Conservation (phyloP, 805 yeast genomes). For the Candida lessepsii region DNA sequence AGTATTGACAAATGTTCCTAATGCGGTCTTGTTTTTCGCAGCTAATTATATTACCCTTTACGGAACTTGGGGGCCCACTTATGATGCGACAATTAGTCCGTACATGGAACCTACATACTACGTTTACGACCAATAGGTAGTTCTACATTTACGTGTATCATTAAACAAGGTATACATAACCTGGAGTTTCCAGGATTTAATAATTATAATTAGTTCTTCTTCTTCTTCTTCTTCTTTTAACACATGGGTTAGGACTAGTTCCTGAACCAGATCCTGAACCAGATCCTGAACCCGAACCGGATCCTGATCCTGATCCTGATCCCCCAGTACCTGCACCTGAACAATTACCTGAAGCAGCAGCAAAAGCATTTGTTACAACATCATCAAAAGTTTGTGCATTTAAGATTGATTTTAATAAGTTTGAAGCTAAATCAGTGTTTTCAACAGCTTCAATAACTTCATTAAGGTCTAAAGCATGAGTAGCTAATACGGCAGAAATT, state of each 20-base stretch:
- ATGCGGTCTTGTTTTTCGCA: slow-evolving; percentile 3
- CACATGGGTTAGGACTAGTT: slow-evolving; percentile 22
- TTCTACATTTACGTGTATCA: slow-evolving; percentile 6
- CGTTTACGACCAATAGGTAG: no score
- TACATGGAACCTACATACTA: no score
- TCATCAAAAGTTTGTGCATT: slow-evolving; percentile 32
- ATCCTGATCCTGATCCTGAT: slow-evolving; percentile 2
- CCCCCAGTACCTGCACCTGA: not conserved
- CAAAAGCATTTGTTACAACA: slow-evolving; percentile 26
- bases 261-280: slow-evolving; percentile 4
- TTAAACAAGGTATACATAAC: slow-evolving; percentile 7
- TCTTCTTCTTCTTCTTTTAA: slow-evolving; percentile 36
- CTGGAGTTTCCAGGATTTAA: slow-evolving; percentile 3
- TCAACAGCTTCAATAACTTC: slow-evolving; percentile 31
- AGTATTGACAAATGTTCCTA: slow-evolving; percentile 3
- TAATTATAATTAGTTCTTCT: slow-evolving; percentile 21
- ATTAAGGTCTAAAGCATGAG: slow-evolving; percentile 27
- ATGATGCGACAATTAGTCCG: no score
- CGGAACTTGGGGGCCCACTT: no score
- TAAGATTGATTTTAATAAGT: slow-evolving; percentile 34
- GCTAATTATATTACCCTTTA: slow-evolving; percentile 1
- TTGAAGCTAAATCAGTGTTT: slow-evolving; percentile 31
- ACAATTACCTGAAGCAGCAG: slow-evolving; percentile 10
- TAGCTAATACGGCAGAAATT: slow-evolving; percentile 27
- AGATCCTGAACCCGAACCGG: slow-evolving; percentile 5